Percentiles rank a stretch among this genome's conserved stretches.
Evolutionary conservation across 306 rosid species (phyloP).

Genomic region (Urtica urens): DNA sequence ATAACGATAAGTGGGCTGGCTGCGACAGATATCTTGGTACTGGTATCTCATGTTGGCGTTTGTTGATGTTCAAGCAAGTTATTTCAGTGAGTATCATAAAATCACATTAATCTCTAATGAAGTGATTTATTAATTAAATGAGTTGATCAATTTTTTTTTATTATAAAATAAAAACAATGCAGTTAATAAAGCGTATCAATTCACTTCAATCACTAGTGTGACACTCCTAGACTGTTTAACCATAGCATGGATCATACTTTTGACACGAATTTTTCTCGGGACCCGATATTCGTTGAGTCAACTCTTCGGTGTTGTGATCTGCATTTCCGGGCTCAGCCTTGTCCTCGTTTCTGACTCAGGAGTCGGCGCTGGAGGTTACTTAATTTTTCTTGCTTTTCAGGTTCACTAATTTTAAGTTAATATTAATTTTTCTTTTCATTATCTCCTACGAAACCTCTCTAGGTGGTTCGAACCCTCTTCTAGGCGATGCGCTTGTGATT

Average conservation of each 20-base stretch:
- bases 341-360: slow-evolving; percentile 61
- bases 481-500: slow-evolving; percentile 51
- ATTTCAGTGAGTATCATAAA: slow-evolving; percentile 44
- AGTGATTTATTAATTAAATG: too few species aligned
- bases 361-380: slow-evolving; percentile 42
- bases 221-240: slow-evolving; percentile 54
- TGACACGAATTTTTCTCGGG: slow-evolving; percentile 49
- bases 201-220: slow-evolving; percentile 52
- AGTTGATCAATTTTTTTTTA: too few species aligned
- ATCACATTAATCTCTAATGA: too few species aligned
- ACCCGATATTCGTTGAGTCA: slow-evolving; percentile 53
- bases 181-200: slow-evolving; percentile 62
- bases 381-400: too few species aligned
- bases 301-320: slow-evolving; percentile 36
- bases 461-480: slow-evolving; percentile 43
- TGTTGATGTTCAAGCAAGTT: slow-evolving; percentile 59
- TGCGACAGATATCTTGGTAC: slow-evolving; percentile 55
- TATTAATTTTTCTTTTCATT: background rate
- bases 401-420: too few species aligned
- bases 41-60: slow-evolving; percentile 58
- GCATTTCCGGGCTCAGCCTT: slow-evolving; percentile 48
- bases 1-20: background rate
- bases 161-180: slow-evolving; percentile 14
- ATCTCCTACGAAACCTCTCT: too few species aligned
- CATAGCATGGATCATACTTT: slow-evolving; percentile 46